Evolutionary conservation across 495 filamentous ascomycete species (phyloP), one percentile per base, ranked within the genome.

Genomic region (Melanomma pulvis-pyrius): DNA sequence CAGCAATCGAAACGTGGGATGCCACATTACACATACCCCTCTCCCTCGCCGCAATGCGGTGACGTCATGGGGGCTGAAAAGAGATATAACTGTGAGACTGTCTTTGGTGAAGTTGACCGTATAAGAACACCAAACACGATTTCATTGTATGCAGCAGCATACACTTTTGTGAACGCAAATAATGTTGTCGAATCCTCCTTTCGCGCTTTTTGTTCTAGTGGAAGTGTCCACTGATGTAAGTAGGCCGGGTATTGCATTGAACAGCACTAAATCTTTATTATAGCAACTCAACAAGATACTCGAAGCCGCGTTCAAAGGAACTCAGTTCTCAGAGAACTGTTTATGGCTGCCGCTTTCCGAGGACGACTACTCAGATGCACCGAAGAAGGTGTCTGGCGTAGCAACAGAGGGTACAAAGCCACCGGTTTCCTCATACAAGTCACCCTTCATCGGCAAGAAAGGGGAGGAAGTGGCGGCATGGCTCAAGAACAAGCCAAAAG

Each of bases 361-460:
- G 19, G 51, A 54, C 17, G 51, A 54, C 26, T 54, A 54, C 26
- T 54, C 51, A 54, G 51, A 32, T 13, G 51, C 51, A 32, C 51
- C 51, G 24, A 54, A 54, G 15, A 30, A 29, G 25, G 25, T 9
- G 19, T 26, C 51, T 15, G 48, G 48, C 21, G 5, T 1, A 9
- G 11, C 15, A 11, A 29, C 25, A 15, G 29, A 54, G 21, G 51
- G 51, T 29, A 32, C 51, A 21, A 54, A 54, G 51, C 51, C 51
- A 54, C 51, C 51, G 4, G 13, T 54, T 29, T 54, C 51, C 2
- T 54, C 29, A 6, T 54, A 54, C 51, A 54, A 54, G 26, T 54
- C 51, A 26, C 51, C 51, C 11, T 54, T 54, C 51, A 54, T 32
- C 13, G 51, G 51, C 1, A 32, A 32, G 24, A 30, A 9, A 13